A percentile compares a stretch with the other conserved stretches of the same genome.
Conservation (phyloP, 352 stramenopile species). For the Pythium aristosporum region DNA sequence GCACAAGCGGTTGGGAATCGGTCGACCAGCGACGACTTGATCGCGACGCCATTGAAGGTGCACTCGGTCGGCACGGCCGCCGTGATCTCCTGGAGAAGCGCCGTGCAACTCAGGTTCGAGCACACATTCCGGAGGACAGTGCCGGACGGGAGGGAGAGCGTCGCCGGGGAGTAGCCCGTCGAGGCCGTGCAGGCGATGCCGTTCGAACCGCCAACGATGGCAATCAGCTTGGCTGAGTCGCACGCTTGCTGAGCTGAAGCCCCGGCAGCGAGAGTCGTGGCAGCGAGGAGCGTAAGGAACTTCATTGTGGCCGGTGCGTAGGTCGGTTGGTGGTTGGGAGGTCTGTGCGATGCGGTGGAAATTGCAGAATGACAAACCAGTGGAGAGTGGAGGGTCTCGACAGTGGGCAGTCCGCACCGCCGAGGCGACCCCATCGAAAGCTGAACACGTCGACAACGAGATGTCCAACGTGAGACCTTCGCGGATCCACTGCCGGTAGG, state of each 20-base stretch:
- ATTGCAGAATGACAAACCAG: too few species aligned
- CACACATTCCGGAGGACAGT: conserved; percentile 22
- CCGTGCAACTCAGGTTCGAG: conserved; percentile 22
- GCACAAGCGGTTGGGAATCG: conserved; percentile 2
- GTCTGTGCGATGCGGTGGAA: too few species aligned
- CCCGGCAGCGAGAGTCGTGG: background rate
- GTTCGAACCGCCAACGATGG: conserved; percentile 1
- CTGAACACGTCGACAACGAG: too few species aligned
- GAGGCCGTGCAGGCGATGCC: conserved; percentile 3
- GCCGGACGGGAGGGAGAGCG: conserved; percentile 11
- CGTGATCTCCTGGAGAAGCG: conserved; percentile 18
- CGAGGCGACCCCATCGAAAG: too few species aligned
- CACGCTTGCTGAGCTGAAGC: conserved; percentile 3
- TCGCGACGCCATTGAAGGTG: background rate
- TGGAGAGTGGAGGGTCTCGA: too few species aligned
- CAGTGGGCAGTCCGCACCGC: too few species aligned
- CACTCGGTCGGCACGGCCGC: conserved; percentile 13
- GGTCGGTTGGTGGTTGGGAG: background rate
- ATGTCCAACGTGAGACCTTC: too few species aligned
- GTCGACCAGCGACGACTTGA: conserved; percentile 12
- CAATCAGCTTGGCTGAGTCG: background rate
- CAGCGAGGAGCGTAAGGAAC: conserved; percentile 5
- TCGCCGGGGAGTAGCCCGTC: background rate
- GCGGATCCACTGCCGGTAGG: too few species aligned
- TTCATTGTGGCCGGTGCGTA: conserved; percentile 11